Base-by-base conservation (phyloP, 2,329 filamentous ascomycete species). In the Penicillium oxalicum region DNA sequence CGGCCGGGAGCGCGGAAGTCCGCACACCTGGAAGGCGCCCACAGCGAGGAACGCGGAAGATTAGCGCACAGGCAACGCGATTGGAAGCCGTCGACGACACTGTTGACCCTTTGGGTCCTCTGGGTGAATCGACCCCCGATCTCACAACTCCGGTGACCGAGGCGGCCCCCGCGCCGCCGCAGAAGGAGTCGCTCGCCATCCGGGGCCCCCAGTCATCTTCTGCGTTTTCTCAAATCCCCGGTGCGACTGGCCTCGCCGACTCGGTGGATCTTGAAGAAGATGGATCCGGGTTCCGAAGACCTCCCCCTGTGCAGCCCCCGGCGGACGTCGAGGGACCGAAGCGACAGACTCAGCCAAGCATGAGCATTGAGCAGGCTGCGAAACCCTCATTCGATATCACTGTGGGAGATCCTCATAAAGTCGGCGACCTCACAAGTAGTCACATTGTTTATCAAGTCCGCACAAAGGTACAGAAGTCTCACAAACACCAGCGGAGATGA, bases 371-470 rank as follows among this genome's bases (percentile, higher is more conserved):
- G 70, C 88, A 95, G 73, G 93, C 93, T 40, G 85, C 91, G 28
- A 95, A 95, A 71, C 93, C 93, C 4, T 86, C 77, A 37, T 98
- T 97, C 70, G 76, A 88, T 43, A 97, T 98, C 61, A 83, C 80
- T 2, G 93, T 98, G 24, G 93, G 93, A 49, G 93, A 98, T 71
- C 93, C 93, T 47, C 91, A 96, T 72, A 98, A 97, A 74, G 91
- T 98, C 58, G 93, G 93, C 51, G 93, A 97, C 70, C 71, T 97
- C 67, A 96, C 93, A 7, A 95, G 88, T 69, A 95, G 91, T 55
- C 93, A 98, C 70, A 98, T 95, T 56, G 93, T 97, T 41, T 98
- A 98, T 72, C 89, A 89, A 61, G 93, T 98, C 56, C 81, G 87
- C 62, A 98, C 93, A 50, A 93, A 87, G 82, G 88, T 93, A 77